These are phyloP conservation scores for Plasmodium vivax DNA, from an alignment of 169 alveolate genomes.

Conservation along the genomic window DNA sequence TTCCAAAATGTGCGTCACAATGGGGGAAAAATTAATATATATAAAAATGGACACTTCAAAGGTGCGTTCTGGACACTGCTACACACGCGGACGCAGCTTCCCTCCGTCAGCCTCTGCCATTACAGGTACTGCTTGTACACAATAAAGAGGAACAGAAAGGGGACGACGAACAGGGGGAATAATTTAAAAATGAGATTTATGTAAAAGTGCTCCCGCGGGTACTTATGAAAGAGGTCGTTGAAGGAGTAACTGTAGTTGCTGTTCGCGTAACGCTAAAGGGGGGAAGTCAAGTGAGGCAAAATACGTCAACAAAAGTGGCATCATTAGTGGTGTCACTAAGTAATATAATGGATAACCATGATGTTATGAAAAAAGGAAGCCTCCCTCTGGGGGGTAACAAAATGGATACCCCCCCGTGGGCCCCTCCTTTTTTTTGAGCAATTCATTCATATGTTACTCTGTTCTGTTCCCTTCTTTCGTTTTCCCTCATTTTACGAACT, in stretches of 20 bases:
- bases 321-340: neutral
- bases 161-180: conserved; percentile 71
- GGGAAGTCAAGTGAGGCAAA: neutral
- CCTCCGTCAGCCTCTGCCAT: neutral
- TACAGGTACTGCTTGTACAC: conserved; percentile 67
- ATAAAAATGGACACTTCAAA: neutral
- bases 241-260: conserved; percentile 42
- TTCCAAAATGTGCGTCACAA: neutral
- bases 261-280: conserved; percentile 53
- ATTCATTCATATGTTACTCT: conserved; percentile 7
- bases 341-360: neutral
- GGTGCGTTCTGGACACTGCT: neutral
- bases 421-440: neutral
- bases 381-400: neutral
- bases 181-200: conserved; percentile 64
- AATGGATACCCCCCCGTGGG: neutral
- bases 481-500: conserved; percentile 69
- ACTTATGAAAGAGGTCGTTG: conserved; percentile 45
- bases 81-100: neutral
- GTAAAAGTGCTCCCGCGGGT: conserved; percentile 66
- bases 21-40: neutral
- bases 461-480: conserved; percentile 43
- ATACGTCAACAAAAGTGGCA: neutral
- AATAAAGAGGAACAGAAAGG: conserved; percentile 40
- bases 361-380: too few species aligned